These are phyloP conservation scores for Cryphonectria naterciae DNA, from an alignment of 2,329 filamentous ascomycete genomes.

Conservation along the genomic window DNA sequence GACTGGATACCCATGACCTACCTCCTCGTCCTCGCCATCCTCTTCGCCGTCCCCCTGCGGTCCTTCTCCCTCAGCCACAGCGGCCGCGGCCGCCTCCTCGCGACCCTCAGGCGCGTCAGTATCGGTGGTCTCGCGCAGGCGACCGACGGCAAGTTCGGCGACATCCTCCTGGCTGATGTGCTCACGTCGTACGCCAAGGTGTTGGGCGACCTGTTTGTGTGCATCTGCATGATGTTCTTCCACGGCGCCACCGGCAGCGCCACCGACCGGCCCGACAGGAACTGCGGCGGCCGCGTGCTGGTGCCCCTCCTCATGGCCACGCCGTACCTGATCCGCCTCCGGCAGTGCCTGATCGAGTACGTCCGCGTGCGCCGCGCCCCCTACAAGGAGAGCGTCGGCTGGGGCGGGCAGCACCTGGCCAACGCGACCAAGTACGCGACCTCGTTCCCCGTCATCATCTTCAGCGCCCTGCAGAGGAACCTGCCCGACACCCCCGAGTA, in stretches of 20 bases:
- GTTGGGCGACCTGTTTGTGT: slow-evolving; percentile 85
- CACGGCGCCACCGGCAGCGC: slow-evolving; percentile 71
- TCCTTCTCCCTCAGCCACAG: slow-evolving; percentile 63
- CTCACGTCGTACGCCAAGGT: slow-evolving; percentile 95
- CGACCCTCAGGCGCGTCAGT: slow-evolving; percentile 75
- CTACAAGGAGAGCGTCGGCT: slow-evolving; percentile 62
- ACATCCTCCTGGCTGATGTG: slow-evolving; percentile 91
- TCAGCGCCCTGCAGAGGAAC: slow-evolving; percentile 74
- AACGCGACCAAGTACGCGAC: slow-evolving; percentile 96
- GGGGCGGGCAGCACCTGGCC: slow-evolving; percentile 85
- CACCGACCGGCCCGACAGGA: slow-evolving; percentile 79
- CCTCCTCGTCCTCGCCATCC: slow-evolving; percentile 70
- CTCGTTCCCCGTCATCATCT: slow-evolving; percentile 87
- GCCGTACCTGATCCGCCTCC: slow-evolving; percentile 82
- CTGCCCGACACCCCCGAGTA: slow-evolving; percentile 46
- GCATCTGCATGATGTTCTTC: slow-evolving; percentile 79
- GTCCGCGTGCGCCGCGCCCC: slow-evolving; percentile 67
- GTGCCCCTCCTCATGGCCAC: slow-evolving; percentile 84
- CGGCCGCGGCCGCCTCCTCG: slow-evolving; percentile 76
- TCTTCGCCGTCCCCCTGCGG: slow-evolving; percentile 75
- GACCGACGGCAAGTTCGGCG: slow-evolving; percentile 90
- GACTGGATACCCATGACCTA: slow-evolving; percentile 87
- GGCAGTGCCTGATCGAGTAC: slow-evolving; percentile 92
- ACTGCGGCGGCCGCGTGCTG: slow-evolving; percentile 76
- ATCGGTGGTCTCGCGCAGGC: slow-evolving; percentile 86